Evolutionary conservation across 495 filamentous ascomycete species (phyloP).

Genomic region (Beverwykella pulmonaria): DNA sequence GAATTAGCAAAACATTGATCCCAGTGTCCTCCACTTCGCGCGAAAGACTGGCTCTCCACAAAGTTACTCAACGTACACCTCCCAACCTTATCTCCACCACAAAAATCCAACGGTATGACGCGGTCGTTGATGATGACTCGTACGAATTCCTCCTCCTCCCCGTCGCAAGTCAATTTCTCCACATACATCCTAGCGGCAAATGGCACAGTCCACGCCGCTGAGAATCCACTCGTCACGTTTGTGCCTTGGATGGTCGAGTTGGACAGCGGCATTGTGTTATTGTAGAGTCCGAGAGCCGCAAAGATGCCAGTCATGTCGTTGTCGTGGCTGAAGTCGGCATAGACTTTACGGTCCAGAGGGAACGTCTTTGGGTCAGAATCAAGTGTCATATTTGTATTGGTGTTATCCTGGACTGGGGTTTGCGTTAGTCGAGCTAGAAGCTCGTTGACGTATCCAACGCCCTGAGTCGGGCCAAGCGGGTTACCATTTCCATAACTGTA

Average conservation of each 20-base stretch:
- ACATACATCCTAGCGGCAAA: slow-evolving; percentile 78
- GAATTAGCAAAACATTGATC: slow-evolving; percentile 52
- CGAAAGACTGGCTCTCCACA: slow-evolving; percentile 72
- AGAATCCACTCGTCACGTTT: slow-evolving; percentile 58
- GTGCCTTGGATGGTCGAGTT: slow-evolving; percentile 53
- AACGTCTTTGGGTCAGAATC: slow-evolving; percentile 65
- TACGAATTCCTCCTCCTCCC: slow-evolving; percentile 60
- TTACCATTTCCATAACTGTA: slow-evolving; percentile 78
- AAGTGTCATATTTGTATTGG: slow-evolving; percentile 72
- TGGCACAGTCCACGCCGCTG: slow-evolving; percentile 74
- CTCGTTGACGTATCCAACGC: slow-evolving; percentile 83
- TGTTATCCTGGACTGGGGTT: slow-evolving; percentile 66
- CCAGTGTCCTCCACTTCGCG: slow-evolving; percentile 70
- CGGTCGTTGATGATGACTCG: slow-evolving; percentile 80
- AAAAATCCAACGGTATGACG: slow-evolving; percentile 69
- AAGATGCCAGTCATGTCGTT: slow-evolving; percentile 77
- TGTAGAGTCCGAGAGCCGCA: slow-evolving; percentile 74
- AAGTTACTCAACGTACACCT: slow-evolving; percentile 67
- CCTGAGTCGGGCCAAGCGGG: slow-evolving; percentile 75
- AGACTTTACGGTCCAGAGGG: slow-evolving; percentile 65
- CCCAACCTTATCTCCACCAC: slow-evolving; percentile 66
- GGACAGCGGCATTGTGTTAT: slow-evolving; percentile 55
- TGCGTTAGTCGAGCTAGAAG: slow-evolving; percentile 76
- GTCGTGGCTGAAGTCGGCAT: slow-evolving; percentile 88
- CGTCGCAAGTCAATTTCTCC: slow-evolving; percentile 76